A percentile compares a stretch with the other conserved stretches of the same genome.
Evolutionary conservation across 441 rosid genomes (phyloP).

Genomic region (Kokia cookei): DNA sequence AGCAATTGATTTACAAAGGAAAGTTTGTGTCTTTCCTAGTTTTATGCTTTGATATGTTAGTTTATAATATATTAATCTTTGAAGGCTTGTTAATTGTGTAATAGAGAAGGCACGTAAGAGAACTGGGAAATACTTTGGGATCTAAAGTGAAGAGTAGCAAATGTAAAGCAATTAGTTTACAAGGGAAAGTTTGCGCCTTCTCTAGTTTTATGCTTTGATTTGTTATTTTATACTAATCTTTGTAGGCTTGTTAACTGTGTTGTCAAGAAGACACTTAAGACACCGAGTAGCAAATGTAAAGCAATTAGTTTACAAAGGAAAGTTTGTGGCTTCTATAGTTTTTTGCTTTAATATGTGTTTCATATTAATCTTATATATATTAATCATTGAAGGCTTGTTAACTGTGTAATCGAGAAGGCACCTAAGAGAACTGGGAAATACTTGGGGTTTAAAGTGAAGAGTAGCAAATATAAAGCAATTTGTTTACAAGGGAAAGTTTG

Average conservation of each 20-base stretch:
- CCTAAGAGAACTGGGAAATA: conserved; percentile 40
- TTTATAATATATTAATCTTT: conserved; percentile 7
- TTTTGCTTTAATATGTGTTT: not conserved
- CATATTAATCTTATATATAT: not conserved
- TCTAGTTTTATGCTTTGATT: not conserved
- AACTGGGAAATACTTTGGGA: conserved; percentile 13
- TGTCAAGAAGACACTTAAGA: conserved; percentile 74
- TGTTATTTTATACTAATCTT: conserved; percentile 4
- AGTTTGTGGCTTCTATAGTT: not conserved
- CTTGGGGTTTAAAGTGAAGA: not conserved
- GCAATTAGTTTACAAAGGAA: not conserved
- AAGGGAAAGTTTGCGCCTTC: not conserved
- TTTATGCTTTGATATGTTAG: not conserved
- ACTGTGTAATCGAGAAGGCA: conserved; percentile 80
- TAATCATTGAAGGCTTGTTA: conserved; percentile 66
- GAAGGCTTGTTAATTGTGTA: conserved; percentile 87
- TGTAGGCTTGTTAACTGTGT: conserved; percentile 86
- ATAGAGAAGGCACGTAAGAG: conserved; percentile 77
- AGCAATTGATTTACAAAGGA: not conserved
- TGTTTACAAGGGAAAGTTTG: not conserved
- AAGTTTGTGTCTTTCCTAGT: not conserved
- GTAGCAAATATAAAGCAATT: not conserved
- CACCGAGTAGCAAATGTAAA: not conserved
- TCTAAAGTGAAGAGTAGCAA: not conserved
- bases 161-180: not conserved